phyloP scores from a whole-genome alignment of 1,139 yeast species.

The Yamadazyma dushanensis region DNA sequence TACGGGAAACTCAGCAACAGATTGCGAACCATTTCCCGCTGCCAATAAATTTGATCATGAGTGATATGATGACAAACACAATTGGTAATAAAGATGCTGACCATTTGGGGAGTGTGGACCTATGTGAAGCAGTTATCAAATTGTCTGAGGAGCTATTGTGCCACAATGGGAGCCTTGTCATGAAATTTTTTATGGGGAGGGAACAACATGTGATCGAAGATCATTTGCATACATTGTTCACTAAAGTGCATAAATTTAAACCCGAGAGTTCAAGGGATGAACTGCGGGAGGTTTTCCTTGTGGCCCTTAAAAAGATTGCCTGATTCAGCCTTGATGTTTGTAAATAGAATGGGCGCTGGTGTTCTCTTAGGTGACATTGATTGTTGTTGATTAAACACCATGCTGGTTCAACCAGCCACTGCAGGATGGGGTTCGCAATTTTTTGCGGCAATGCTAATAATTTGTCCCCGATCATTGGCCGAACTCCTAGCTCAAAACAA shows the following conservation, averaged over 20 bases:
- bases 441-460: constrained; percentile 2
- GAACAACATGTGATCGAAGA: constrained; percentile 32
- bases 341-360: constrained; percentile 1
- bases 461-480: neutral
- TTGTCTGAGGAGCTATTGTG: constrained; percentile 29
- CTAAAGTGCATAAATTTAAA: constrained; percentile 32
- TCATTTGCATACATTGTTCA: constrained; percentile 29
- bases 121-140: constrained; percentile 40
- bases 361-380: neutral
- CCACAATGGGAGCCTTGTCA: constrained; percentile 35
- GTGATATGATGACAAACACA: constrained; percentile 53
- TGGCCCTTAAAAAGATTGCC: constrained; percentile 23
- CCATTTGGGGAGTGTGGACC: constrained; percentile 47
- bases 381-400: neutral
- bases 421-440: neutral
- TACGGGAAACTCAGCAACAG: constrained; percentile 31
- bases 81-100: constrained; percentile 44
- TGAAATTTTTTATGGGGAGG: constrained; percentile 45
- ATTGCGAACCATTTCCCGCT: constrained; percentile 16
- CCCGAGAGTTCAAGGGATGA: constrained; percentile 41
- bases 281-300: constrained; percentile 41
- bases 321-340: neutral
- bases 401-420: constrained; percentile 1
- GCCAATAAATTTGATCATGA: constrained; percentile 35
- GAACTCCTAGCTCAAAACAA: constrained; percentile 1